phyloP scores from a whole-genome alignment of 148 eudicot genomes.

The Rhododendron henanense region DNA sequence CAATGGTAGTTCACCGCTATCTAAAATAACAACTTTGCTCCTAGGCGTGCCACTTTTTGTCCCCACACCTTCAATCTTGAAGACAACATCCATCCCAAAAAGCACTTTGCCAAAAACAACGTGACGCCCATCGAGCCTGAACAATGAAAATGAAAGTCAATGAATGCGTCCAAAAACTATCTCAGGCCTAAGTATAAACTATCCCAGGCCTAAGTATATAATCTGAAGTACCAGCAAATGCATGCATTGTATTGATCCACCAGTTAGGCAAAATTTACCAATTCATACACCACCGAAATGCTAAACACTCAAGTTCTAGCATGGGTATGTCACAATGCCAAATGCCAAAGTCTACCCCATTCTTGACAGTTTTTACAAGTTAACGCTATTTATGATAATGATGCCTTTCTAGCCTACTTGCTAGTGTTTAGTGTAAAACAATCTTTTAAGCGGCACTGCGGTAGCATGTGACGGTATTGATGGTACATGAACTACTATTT shows the following conservation, averaged over 20 bases:
- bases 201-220: not conserved
- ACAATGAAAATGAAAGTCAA: not conserved
- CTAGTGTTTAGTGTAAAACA: not conserved
- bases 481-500: not conserved
- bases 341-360: not conserved
- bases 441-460: not conserved
- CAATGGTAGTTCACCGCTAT: constrained; percentile 54
- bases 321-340: not conserved
- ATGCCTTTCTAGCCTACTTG: not conserved
- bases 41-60: constrained; percentile 42
- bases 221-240: not conserved
- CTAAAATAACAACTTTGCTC: constrained; percentile 43
- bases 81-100: constrained; percentile 73
- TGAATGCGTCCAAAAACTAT: not conserved
- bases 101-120: constrained; percentile 83
- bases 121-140: constrained; percentile 75
- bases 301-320: not conserved
- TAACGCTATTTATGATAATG: not conserved
- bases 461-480: not conserved
- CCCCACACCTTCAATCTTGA: constrained; percentile 68
- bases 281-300: not conserved
- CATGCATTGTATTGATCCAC: not conserved
- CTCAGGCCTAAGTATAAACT: not conserved
- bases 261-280: not conserved
- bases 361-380: not conserved